Evolutionary conservation across 352 stramenopile species (phyloP).

Genomic region (Globisporangium perplexum): DNA sequence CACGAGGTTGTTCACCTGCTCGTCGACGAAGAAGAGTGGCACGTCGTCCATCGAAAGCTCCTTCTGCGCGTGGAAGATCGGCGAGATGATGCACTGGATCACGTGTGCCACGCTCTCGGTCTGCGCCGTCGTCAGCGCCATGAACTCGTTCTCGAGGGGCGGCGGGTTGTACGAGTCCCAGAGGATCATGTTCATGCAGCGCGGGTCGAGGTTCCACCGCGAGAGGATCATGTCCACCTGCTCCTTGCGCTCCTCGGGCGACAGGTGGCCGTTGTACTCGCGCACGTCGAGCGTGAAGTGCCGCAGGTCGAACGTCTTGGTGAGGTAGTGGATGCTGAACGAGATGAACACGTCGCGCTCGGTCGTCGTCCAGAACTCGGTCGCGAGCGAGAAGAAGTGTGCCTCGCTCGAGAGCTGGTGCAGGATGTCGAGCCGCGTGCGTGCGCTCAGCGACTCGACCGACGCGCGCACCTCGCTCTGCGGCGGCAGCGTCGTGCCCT

Average conservation of each 20-base stretch:
- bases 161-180: slow-evolving; percentile 34
- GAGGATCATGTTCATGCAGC: slow-evolving; percentile 38
- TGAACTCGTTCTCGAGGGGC: slow-evolving; percentile 14
- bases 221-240: slow-evolving; percentile 33
- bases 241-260: slow-evolving; percentile 34
- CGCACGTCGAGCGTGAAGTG: slow-evolving; percentile 44
- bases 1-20: slow-evolving; percentile 36
- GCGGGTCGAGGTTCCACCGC: slow-evolving; percentile 39
- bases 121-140: slow-evolving; percentile 27
- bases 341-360: slow-evolving; percentile 42
- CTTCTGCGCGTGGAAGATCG: slow-evolving; percentile 27
- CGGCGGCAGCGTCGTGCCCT: slow-evolving; percentile 24
- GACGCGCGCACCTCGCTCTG: slow-evolving; percentile 36
- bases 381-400: slow-evolving; percentile 40
- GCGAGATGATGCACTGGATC: slow-evolving; percentile 39
- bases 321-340: slow-evolving; percentile 42
- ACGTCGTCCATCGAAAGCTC: slow-evolving; percentile 29
- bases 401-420: slow-evolving; percentile 38
- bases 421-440: slow-evolving; percentile 32
- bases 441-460: slow-evolving; percentile 35
- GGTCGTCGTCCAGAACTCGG: slow-evolving; percentile 39
- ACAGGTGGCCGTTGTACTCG: slow-evolving; percentile 33
- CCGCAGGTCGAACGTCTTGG: slow-evolving; percentile 30
- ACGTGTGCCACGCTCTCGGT: slow-evolving; percentile 35
- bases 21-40: slow-evolving; percentile 36